A percentile compares a stretch with the other conserved stretches of the same genome.
These are phyloP conservation scores for Epichloe aotearoae DNA, from an alignment of 2,329 filamentous ascomycete species.

Conservation along the genomic window DNA sequence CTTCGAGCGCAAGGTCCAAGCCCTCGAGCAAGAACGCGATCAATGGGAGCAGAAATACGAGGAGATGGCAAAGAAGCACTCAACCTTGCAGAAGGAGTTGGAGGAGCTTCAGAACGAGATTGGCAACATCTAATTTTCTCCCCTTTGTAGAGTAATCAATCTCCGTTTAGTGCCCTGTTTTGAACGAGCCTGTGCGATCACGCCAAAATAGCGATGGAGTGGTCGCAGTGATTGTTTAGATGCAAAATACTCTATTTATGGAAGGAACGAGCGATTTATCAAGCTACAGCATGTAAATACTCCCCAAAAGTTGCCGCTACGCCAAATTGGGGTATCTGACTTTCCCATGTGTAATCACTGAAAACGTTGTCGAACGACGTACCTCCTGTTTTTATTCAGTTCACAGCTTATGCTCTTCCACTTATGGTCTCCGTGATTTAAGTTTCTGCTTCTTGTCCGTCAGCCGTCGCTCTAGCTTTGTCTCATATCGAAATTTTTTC, in stretches of 20 bases:
- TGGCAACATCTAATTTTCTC: conserved; percentile 63
- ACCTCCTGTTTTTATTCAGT: background rate
- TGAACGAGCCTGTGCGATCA: background rate
- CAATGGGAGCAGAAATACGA: conserved; percentile 97
- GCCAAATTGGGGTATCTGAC: conserved; percentile 18
- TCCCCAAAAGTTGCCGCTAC: conserved; percentile 16
- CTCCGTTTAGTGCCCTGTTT: conserved; percentile 5
- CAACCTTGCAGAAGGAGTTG: conserved; percentile 72
- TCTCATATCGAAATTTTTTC: conserved; percentile 87
- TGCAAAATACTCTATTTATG: conserved; percentile 14
- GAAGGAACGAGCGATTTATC: conserved; percentile 15
- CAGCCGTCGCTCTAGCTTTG: conserved; percentile 69
- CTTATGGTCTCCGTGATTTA: conserved; percentile 27
- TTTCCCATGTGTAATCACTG: background rate
- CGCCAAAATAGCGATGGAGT: background rate
- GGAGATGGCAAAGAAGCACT: conserved; percentile 89
- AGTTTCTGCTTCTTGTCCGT: conserved; percentile 57
- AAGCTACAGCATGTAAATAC: conserved; percentile 18
- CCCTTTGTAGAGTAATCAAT: conserved; percentile 9
- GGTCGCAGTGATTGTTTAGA: conserved; percentile 8
- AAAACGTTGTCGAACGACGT: background rate
- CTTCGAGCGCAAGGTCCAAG: conserved; percentile 98
- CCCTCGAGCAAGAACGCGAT: conserved; percentile 81
- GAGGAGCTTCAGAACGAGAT: conserved; percentile 85
- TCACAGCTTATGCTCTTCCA: background rate